These are phyloP conservation scores for Curvularia verruculosa DNA, from an alignment of 2,329 filamentous ascomycete species.

Conservation along the genomic window DNA sequence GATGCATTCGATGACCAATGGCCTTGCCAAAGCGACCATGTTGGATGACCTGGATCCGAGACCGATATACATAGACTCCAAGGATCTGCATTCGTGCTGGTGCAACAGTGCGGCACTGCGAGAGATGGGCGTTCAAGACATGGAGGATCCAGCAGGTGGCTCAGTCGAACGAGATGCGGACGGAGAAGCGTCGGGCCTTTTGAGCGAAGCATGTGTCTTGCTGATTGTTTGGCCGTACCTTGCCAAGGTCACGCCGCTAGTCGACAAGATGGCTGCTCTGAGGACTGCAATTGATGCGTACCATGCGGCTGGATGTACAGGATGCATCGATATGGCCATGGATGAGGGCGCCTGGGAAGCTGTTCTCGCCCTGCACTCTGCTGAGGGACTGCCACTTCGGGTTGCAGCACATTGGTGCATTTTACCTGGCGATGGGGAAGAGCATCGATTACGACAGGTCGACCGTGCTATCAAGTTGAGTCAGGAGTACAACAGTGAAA, in stretches of 20 bases:
- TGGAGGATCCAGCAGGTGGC: constrained; percentile 59
- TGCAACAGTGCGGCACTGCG: constrained; percentile 59
- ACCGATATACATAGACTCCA: constrained; percentile 63
- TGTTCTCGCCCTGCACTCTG: constrained; percentile 50
- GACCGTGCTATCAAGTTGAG: constrained; percentile 58
- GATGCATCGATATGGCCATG: constrained; percentile 65
- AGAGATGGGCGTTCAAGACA: constrained; percentile 57
- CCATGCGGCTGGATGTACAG: constrained; percentile 59
- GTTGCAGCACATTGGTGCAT: constrained; percentile 65
- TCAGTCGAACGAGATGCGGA: constrained; percentile 57
- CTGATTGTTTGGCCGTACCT: constrained; percentile 62
- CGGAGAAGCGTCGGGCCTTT: constrained; percentile 58
- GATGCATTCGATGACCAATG: constrained; percentile 63
- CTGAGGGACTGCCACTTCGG: constrained; percentile 52
- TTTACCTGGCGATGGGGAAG: constrained; percentile 53
- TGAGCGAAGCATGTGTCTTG: constrained; percentile 62
- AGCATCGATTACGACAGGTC: constrained; percentile 57
- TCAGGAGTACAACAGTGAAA: constrained; percentile 52
- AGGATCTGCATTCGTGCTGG: constrained; percentile 64
- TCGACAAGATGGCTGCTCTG: constrained; percentile 57
- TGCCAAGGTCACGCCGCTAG: constrained; percentile 55
- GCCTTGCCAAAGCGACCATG: constrained; percentile 57
- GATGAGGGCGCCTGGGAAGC: constrained; percentile 62
- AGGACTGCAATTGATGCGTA: constrained; percentile 57
- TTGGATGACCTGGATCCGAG: constrained; percentile 60